Evolutionary conservation across 371 early-diverging fungal species (phyloP).

Genomic region (Rhizopus stolonifer): DNA sequence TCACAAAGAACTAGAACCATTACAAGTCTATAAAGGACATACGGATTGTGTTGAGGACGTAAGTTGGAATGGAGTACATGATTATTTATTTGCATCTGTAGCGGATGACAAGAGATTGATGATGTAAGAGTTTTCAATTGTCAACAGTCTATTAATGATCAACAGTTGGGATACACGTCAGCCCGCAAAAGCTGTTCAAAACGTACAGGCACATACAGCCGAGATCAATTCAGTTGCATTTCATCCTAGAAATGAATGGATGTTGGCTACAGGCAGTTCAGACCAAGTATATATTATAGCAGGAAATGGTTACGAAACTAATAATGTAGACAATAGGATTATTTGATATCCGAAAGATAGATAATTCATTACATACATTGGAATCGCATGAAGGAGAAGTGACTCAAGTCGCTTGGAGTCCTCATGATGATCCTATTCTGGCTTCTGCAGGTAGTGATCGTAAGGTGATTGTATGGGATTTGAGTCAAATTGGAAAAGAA

Average conservation of each 20-base stretch:
- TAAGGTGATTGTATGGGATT: slow-evolving; percentile 95
- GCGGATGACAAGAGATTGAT: slow-evolving; percentile 93
- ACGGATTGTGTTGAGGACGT: slow-evolving; percentile 95
- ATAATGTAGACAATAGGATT: slow-evolving; percentile 75
- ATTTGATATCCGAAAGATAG: slow-evolving; percentile 96
- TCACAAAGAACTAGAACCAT: slow-evolving; percentile 66
- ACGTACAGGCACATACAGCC: slow-evolving; percentile 82
- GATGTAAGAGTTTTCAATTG: too few species aligned
- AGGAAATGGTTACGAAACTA: background rate
- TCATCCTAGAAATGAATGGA: slow-evolving; percentile 82
- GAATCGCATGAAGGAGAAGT: slow-evolving; percentile 93
- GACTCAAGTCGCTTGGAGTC: slow-evolving; percentile 94
- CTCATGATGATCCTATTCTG: slow-evolving; percentile 87
- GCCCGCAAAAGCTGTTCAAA: slow-evolving; percentile 60
- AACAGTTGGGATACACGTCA: slow-evolving; percentile 72
- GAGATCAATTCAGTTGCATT: slow-evolving; percentile 95
- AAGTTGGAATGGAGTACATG: slow-evolving; percentile 84
- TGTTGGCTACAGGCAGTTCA: slow-evolving; percentile 94
- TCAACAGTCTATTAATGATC: too few species aligned
- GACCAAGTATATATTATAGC: slow-evolving; percentile 67
- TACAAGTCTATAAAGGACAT: slow-evolving; percentile 78
- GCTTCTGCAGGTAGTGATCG: slow-evolving; percentile 93
- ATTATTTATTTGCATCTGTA: slow-evolving; percentile 90
- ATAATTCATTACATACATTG: slow-evolving; percentile 78
- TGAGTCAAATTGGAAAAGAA: slow-evolving; percentile 91